phyloP scores from a whole-genome alignment of 495 filamentous ascomycete species.

The Xylaria palmicola region DNA sequence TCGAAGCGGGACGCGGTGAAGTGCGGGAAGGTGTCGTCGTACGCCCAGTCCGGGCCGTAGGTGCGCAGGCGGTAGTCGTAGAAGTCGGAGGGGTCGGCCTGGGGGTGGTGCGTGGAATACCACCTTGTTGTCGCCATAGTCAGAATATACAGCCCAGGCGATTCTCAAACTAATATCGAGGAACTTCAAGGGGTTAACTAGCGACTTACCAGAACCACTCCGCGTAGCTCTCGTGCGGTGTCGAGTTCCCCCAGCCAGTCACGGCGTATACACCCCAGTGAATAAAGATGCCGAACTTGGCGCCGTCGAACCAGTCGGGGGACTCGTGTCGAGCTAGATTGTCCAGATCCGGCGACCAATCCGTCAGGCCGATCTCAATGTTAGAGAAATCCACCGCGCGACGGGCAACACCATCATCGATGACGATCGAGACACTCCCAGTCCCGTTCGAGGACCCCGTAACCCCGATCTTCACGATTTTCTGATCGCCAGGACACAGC shows the following conservation, averaged over 20 bases:
- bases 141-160: background rate
- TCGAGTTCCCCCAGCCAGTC: conserved; percentile 55
- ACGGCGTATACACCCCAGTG: conserved; percentile 57
- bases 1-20: conserved; percentile 52
- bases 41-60: conserved; percentile 50
- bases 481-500: conserved; percentile 54
- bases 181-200: too few species aligned
- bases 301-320: conserved; percentile 53
- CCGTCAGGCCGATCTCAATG: conserved; percentile 28
- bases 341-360: conserved; percentile 32
- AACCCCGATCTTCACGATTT: conserved; percentile 48
- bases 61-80: conserved; percentile 51
- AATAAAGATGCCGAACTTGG: conserved; percentile 59
- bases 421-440: conserved; percentile 15
- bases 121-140: conserved; percentile 17
- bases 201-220: conserved; percentile 50
- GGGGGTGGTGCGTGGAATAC: conserved; percentile 34
- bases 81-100: conserved; percentile 30
- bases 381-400: conserved; percentile 6
- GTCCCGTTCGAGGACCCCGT: conserved; percentile 18
- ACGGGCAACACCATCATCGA: conserved; percentile 3
- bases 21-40: conserved; percentile 56
- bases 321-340: conserved; percentile 46
- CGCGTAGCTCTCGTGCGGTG: conserved; percentile 50
- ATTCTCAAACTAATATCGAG: background rate